Evolutionary conservation across 2,329 filamentous ascomycete species (phyloP), one percentile per base, ranked within the genome.

Genomic region (Pseudogymnoascus verrucosus): DNA sequence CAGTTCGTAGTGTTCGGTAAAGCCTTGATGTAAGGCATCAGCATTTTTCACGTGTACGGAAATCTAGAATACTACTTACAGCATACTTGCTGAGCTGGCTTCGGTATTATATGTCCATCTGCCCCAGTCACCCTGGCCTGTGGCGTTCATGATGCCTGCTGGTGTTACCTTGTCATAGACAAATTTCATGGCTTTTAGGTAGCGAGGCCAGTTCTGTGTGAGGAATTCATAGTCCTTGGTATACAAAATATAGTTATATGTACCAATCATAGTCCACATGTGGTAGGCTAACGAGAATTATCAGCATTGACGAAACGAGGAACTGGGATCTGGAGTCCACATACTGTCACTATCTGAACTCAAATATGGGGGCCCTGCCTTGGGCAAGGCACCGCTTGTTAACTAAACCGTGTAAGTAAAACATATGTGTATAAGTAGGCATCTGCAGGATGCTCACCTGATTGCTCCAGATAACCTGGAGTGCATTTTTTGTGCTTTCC

Each of bases 241-340:
- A 67, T 77, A 82, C 5, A 82, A 71, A 31, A 80, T 73, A 64
- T 82, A 82, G 64, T 81, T 80, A 69, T 79, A 79, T n/a, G 78
- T 80, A 3, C 78, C 78, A 57, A 82, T 78, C 72, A 82, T 76
- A 1, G 76, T 77, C 79, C 79, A 82, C 70, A 80, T 78, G 61
- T 72, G 69, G 51, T 71, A 71, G 6, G 62, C 37, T 40, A 7
- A n/a, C 7, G n/a, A 40, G 2, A 16, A 8, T 16, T 40, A 8
- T 40, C 37, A 26, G 21, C 21, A 54, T 54, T 7, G n/a, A 26
- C 4, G 47, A 31, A 14, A 54, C 7, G 28, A 31, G 6, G n/a
- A 23, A 23, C n/a, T 54, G 7, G 11, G 23, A 31, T 23, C 5
- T 23, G 19, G 67, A 68, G 16, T 68, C 66, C n/a, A 40, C 37